A percentile compares a stretch with the other conserved stretches of the same genome.
phyloP scores from a whole-genome alignment of 1,284 basidiomycete species.

The Veloporphyrellus conicus region DNA sequence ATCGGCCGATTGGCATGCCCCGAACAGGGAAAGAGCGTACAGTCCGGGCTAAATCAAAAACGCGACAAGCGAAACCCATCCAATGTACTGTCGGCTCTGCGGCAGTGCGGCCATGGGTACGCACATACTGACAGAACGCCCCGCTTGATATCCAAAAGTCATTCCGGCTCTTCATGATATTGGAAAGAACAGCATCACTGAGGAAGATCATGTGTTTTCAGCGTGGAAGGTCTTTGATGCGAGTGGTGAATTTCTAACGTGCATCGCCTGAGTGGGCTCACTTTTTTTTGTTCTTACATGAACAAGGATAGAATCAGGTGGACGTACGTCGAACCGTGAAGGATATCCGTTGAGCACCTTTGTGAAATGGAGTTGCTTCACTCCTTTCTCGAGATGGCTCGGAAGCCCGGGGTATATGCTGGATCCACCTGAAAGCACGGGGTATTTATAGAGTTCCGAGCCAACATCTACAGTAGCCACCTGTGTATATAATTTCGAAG shows the following conservation, averaged over 20 bases:
- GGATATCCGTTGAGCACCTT: conserved; percentile 86
- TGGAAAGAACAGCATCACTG: conserved; percentile 91
- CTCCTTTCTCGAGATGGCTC: conserved; percentile 95
- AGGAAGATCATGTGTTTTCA: conserved; percentile 99
- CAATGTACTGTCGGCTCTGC: too few species aligned
- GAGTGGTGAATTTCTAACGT: conserved; percentile 94
- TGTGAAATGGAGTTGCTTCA: conserved; percentile 97
- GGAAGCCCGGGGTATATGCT: conserved; percentile 99
- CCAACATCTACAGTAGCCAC: conserved; percentile 87
- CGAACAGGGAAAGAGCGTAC: too few species aligned
- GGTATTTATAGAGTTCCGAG: conserved; percentile 93
- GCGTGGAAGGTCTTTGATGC: conserved; percentile 95
- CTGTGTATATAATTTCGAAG: conserved; percentile 96
- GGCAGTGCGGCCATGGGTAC: too few species aligned
- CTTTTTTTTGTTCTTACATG: too few species aligned
- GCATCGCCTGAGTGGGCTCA: background rate
- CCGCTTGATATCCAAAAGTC: conserved; percentile 94
- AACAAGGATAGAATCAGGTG: conserved; percentile 1
- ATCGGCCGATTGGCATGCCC: too few species aligned
- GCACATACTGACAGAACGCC: too few species aligned
- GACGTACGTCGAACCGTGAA: conserved; percentile 77
- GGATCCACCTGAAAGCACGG: conserved; percentile 95
- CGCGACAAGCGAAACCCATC: too few species aligned
- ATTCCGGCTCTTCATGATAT: conserved; percentile 95
- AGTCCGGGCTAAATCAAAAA: too few species aligned